Conservation (phyloP, 1,284 basidiomycete species). For the Veloporphyrellus conicus region DNA sequence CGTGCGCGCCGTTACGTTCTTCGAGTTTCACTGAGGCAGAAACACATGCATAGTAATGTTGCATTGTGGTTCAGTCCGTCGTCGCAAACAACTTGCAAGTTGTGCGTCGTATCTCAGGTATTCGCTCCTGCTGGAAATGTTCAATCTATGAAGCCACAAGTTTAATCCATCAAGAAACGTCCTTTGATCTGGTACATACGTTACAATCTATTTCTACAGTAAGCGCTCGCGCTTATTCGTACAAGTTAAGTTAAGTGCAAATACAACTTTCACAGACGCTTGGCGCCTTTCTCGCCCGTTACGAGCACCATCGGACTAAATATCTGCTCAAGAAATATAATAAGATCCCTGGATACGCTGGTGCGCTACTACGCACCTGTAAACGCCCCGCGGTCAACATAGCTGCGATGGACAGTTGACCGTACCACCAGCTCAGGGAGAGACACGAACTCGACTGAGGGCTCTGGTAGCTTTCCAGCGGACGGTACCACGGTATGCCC, state of each 20-base stretch:
- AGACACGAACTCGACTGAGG: background rate
- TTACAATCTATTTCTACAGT: background rate
- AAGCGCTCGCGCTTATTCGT: background rate
- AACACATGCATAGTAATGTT: too few relatives aligned
- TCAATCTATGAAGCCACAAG: too few relatives aligned
- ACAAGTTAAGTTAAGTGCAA: background rate
- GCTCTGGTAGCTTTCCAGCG: conserved; percentile 4
- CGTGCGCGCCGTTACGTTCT: too few relatives aligned
- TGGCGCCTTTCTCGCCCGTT: conserved; percentile 5
- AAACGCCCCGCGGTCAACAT: conserved; percentile 11
- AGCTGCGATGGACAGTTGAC: conserved; percentile 9
- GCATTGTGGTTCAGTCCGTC: too few relatives aligned
- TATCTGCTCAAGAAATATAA: background rate
- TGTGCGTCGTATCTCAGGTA: too few relatives aligned
- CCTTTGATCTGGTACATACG: background rate
- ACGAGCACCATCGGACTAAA: conserved; percentile 9
- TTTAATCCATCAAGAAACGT: background rate
- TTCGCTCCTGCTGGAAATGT: too few relatives aligned
- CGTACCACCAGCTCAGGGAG: conserved; percentile 13
- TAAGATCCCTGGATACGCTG: background rate
- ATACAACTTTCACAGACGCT: background rate
- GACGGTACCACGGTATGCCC: conserved; percentile 10
- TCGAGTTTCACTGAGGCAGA: too few relatives aligned
- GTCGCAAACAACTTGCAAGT: too few relatives aligned
- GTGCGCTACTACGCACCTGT: background rate